These are phyloP conservation scores for Erigeron philadelphicus DNA, from an alignment of 140 eudicot genomes.

Conservation along the genomic window DNA sequence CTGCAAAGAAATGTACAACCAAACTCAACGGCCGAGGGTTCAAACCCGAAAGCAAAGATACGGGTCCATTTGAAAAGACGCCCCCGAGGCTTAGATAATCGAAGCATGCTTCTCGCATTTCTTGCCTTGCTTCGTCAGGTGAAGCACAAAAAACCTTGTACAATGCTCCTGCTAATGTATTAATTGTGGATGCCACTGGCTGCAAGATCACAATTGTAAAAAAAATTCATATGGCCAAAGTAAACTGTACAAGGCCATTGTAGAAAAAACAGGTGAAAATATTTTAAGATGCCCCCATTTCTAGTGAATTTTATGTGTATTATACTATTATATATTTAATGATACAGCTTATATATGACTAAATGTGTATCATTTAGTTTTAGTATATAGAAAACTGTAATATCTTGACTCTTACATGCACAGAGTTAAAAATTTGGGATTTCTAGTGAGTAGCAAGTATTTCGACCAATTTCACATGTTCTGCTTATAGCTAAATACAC, in stretches of 20 bases:
- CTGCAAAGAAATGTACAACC: constrained; percentile 65
- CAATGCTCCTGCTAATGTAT: constrained; percentile 59
- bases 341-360: no score
- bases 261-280: neutral
- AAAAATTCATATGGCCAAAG: neutral
- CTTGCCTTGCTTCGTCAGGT: constrained; percentile 59
- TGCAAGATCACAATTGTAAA: constrained; percentile 15
- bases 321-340: no score
- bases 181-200: constrained; percentile 78
- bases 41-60: constrained; percentile 50
- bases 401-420: no score
- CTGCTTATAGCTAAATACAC: neutral
- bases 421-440: no score
- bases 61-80: constrained; percentile 48
- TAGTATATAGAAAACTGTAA: no score
- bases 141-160: constrained; percentile 61
- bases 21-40: constrained; percentile 54
- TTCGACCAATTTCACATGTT: neutral
- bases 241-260: neutral
- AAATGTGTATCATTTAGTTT: no score
- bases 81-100: constrained; percentile 62
- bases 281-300: no score
- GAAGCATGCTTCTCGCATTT: constrained; percentile 65
- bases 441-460: no score
- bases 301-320: no score